Conservation (phyloP, 371 early-diverging fungal species). For the Mucor mucedo region DNA sequence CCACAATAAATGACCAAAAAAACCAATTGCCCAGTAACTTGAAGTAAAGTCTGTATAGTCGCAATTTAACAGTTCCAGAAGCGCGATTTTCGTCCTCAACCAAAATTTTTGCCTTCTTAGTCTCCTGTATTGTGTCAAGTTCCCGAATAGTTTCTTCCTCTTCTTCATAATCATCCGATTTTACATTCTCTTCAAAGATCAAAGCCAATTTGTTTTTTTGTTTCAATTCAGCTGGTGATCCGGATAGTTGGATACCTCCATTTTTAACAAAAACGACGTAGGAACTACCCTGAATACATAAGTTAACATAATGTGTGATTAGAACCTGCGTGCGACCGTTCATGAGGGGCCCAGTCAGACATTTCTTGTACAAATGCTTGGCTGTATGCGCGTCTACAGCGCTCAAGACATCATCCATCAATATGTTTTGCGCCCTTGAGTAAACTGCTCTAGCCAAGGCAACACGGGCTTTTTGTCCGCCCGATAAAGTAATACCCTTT, state of each 20-base stretch:
- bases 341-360: conserved; percentile 76
- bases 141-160: background rate
- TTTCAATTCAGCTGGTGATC: conserved; percentile 51
- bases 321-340: conserved; percentile 78
- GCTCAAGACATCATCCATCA: conserved; percentile 86
- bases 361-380: conserved; percentile 75
- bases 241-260: conserved; percentile 55
- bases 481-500: conserved; percentile 77
- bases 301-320: conserved; percentile 87
- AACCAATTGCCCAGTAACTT: conserved; percentile 42
- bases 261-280: conserved; percentile 68
- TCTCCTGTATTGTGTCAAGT: background rate
- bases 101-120: conserved; percentile 26
- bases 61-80: conserved; percentile 49
- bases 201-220: conserved; percentile 34
- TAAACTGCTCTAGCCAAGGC: conserved; percentile 87
- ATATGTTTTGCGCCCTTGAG: conserved; percentile 69
- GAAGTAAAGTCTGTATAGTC: conserved; percentile 47
- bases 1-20: conserved; percentile 45
- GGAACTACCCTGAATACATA: conserved; percentile 72
- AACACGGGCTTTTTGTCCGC: conserved; percentile 84
- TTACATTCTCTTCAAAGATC: conserved; percentile 16
- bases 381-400: conserved; percentile 91
- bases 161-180: background rate
- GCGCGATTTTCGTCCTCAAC: conserved; percentile 41